Evolutionary conservation across 2,329 filamentous ascomycete genomes (phyloP), one percentile per base, ranked within the genome.

Genomic region (Corniculantispora saksenae): DNA sequence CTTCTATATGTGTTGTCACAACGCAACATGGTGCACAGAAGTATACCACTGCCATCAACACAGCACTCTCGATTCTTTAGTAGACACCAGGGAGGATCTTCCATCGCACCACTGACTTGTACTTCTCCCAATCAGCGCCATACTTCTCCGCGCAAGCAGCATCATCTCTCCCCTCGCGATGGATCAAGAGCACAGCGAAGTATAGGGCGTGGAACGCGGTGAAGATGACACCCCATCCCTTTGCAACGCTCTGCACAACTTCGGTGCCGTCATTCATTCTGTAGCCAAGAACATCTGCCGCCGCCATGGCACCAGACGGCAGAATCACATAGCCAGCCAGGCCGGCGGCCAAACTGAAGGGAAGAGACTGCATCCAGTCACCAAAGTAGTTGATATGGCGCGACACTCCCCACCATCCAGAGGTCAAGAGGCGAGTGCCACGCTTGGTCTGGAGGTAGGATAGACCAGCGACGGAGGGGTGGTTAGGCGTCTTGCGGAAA

Each of bases 361-460:
- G 88, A 87, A 92, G 95, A 13, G 90, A 87, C 86, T 96, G 93
- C 68, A 94, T 81, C 93, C 93, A 97, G 78, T 97, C 94, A 47
- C 93, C 94, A 4, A 96, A 81, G 78, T 97, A 97, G 80, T 97
- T 97, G 82, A 97, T 93, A 77, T 97, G 94, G 35, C 94, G 87
- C 0, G 93, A 91, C 27, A 86, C 83, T 40, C 93, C 94, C 94
- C 94, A 97, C 94, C 94, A 97, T 53, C 94, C 94, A 1, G 90
- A 89, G 0, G 89, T 88, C 67, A 97, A 83, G 38, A 97, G 85
- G 66, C 89, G 89, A 25, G 91, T 93, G 61, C 94, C 94, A 3
- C 87, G 83, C 72, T 88, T 88, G 2, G 94, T 97, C 78, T 94
- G 84, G 66, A 97, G 93, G 76, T 90, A 96, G 70, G 89, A 86